Base-by-base conservation (phyloP, 305 asterid species). In the Rubia tinctorum region DNA sequence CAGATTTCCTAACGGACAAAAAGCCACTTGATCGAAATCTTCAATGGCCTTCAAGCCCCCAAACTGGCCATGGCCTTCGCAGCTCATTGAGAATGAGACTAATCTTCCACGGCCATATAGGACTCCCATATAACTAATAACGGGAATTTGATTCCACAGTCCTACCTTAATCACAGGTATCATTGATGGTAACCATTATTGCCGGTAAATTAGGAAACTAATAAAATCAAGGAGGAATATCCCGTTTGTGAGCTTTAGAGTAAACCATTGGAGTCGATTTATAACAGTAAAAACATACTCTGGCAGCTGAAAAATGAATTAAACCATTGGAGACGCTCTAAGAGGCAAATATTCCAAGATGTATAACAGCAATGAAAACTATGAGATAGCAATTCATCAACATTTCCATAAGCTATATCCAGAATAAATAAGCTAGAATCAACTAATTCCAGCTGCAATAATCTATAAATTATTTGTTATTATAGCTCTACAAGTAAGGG, bases 401-500 rank as follows among this genome's bases (percentile, higher is more conserved):
- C 30, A 23, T 42, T 7, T 51, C 71, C 7, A 56, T 58, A 75
- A 27, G 49, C 39, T 67, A 43, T 42, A n/a, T 15, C 11, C 45
- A 64, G 65, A n/a, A 69, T 9, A 51, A 75, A 20, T 37, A 3
- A 7, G 60, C 34, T 22, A 1, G 3, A 11, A 15, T 37, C 23
- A 34, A 39, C 20, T 17, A 18, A 2, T 13, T 39, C 34, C 25
- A 17, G n/a, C 63, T 59, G 18, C 7, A 7, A 43, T n/a, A 68
- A 30, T 43, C 22, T 14, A 40, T 43, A 10, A 66, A 0, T 47
- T 14, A 44, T 49, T 62, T 76, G 65, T 47, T 37, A 69, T 47
- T 43, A 69, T 61, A 51, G 4, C 6, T 18, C 59, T 53, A 75
- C 45, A 40, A 8, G 15, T 30, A 69, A 49, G 65, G 79, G 37